These are phyloP conservation scores for Vinca minor DNA, from an alignment of 257 asterid genomes.

Conservation along the genomic window DNA sequence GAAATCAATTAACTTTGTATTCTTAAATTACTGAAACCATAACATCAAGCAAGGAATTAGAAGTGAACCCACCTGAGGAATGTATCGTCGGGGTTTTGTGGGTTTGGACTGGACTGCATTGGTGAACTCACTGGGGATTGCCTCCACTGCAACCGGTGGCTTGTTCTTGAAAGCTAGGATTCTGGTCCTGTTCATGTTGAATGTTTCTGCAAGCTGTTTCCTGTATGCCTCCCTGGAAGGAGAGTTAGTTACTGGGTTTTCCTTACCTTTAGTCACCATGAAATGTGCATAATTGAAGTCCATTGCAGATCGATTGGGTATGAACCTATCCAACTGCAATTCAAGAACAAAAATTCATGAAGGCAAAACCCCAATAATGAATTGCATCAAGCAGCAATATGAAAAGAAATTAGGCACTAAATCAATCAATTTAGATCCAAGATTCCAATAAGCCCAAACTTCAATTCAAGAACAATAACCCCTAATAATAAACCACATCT, in stretches of 20 bases:
- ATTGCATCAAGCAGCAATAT: too few relatives aligned
- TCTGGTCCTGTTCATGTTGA: slow-evolving; percentile 80
- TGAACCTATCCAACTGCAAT: slow-evolving; percentile 83
- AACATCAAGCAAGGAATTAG: background rate
- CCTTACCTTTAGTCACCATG: slow-evolving; percentile 96
- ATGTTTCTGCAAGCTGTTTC: slow-evolving; percentile 75
- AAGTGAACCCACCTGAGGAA: slow-evolving; percentile 63
- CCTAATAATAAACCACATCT: too few relatives aligned
- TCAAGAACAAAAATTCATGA: slow-evolving; percentile 5
- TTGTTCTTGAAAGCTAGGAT: slow-evolving; percentile 88
- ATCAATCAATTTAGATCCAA: background rate
- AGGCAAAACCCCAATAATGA: background rate
- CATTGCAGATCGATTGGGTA: slow-evolving; percentile 94
- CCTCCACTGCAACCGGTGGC: slow-evolving; percentile 60
- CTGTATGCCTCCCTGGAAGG: slow-evolving; percentile 81
- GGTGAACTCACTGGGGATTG: slow-evolving; percentile 42
- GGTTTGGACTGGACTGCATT: slow-evolving; percentile 46
- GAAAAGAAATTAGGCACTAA: background rate
- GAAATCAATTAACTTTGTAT: background rate
- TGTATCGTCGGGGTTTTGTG: slow-evolving; percentile 60
- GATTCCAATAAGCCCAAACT: background rate
- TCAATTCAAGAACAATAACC: too few relatives aligned
- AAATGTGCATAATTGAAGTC: slow-evolving; percentile 77
- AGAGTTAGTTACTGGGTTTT: slow-evolving; percentile 53
- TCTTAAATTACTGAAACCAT: background rate